Evolutionary conservation across 179 eudicot species (phyloP).

Genomic region (Camellia oleifera): DNA sequence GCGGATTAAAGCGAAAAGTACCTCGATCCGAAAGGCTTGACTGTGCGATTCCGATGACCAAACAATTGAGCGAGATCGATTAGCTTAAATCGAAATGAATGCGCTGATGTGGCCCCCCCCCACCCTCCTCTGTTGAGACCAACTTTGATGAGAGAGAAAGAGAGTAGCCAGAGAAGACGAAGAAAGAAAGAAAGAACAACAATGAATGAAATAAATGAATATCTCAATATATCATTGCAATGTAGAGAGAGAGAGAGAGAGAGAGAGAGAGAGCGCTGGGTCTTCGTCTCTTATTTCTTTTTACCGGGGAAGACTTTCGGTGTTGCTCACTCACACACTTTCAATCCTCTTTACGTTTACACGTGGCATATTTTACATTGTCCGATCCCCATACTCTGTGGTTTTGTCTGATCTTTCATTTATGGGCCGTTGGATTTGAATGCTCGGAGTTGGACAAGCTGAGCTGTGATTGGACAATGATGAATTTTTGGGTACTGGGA

Average conservation of each 20-base stretch:
- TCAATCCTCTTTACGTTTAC: not conserved
- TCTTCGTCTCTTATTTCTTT: constrained; percentile 14
- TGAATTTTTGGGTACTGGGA: not conserved
- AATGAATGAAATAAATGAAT: not conserved
- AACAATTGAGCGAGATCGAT: constrained; percentile 14
- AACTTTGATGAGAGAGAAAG: constrained; percentile 8
- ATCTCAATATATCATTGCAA: too few species aligned
- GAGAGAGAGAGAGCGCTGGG: constrained; percentile 1
- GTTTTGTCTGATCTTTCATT: not conserved
- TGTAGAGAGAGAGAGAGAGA: too few species aligned
- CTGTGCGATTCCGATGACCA: constrained; percentile 8
- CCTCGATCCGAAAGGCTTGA: constrained; percentile 22
- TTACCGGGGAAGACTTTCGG: constrained; percentile 12
- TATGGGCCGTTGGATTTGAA: not conserved
- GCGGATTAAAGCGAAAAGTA: constrained; percentile 11
- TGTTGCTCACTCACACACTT: constrained; percentile 9
- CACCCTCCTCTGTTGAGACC: not conserved
- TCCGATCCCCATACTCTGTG: too few species aligned
- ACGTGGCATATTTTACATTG: not conserved
- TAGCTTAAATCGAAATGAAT: not conserved
- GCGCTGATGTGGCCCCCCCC: not conserved
- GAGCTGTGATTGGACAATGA: not conserved
- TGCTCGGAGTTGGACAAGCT: not conserved
- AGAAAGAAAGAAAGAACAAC: not conserved
- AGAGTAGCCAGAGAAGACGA: constrained; percentile 15